These are phyloP conservation scores for Haberlea rhodopensis DNA, from an alignment of 257 asterid species.

Conservation along the genomic window DNA sequence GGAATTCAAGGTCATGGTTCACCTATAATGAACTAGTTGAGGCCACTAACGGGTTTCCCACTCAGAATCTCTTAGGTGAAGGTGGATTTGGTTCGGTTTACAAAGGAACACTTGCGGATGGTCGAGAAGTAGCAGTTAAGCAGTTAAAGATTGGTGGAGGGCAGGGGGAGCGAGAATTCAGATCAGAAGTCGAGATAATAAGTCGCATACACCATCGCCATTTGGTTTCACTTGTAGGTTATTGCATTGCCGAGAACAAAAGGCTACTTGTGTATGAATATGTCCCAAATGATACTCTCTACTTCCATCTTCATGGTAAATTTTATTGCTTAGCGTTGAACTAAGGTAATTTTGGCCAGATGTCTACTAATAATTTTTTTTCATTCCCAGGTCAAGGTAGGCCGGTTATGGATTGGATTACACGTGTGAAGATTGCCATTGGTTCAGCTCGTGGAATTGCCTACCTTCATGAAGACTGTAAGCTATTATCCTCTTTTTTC, in stretches of 20 bases:
- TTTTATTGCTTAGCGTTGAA: conserved; percentile 19
- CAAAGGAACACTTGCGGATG: conserved; percentile 74
- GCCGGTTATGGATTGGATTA: conserved; percentile 80
- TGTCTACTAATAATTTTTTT: conserved; percentile 8
- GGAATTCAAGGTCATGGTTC: conserved; percentile 70
- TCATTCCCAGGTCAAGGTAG: conserved; percentile 52
- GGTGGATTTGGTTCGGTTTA: conserved; percentile 95
- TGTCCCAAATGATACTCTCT: conserved; percentile 77
- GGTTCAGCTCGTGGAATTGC: conserved; percentile 99
- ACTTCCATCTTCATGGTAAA: conserved; percentile 97
- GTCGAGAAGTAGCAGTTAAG: conserved; percentile 88
- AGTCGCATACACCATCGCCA: conserved; percentile 95
- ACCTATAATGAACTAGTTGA: conserved; percentile 61
- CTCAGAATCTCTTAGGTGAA: conserved; percentile 70
- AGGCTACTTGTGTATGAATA: conserved; percentile 89
- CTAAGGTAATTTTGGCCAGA: conserved; percentile 1
- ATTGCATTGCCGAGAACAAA: conserved; percentile 74
- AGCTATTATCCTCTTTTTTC: conserved; percentile 27
- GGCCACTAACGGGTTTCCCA: conserved; percentile 75
- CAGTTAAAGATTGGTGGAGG: conserved; percentile 72
- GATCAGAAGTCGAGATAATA: conserved; percentile 93
- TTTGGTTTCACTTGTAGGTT: conserved; percentile 93
- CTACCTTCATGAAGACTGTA: conserved; percentile 99
- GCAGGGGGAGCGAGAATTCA: conserved; percentile 92
- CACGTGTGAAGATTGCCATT: conserved; percentile 73